phyloP scores from a whole-genome alignment of 371 early-diverging fungal species.

The Mortierella sp. region DNA sequence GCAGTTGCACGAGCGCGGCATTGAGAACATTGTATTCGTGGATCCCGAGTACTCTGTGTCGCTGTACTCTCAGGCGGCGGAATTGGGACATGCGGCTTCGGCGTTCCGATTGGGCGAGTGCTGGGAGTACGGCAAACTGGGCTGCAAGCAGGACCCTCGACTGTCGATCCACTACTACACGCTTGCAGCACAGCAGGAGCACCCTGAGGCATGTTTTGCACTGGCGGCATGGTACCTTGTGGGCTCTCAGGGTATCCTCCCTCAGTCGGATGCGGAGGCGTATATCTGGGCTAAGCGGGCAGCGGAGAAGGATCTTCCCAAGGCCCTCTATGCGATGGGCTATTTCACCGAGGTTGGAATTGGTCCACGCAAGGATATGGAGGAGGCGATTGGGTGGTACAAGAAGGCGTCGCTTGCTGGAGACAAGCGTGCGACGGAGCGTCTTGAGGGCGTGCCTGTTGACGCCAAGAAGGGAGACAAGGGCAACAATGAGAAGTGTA shows the following conservation, averaged over 20 bases:
- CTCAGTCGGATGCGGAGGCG: conserved; percentile 87
- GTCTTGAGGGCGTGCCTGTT: conserved; percentile 44
- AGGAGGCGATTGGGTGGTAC: conserved; percentile 76
- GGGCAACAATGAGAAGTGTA: conserved; percentile 28
- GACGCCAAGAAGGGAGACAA: conserved; percentile 39
- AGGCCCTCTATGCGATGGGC: conserved; percentile 91
- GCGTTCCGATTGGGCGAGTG: conserved; percentile 84
- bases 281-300: conserved; percentile 90
- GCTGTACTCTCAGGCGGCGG: conserved; percentile 80
- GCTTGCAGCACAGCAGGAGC: conserved; percentile 89
- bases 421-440: conserved; percentile 79
- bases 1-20: conserved; percentile 77
- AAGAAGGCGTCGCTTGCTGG: conserved; percentile 82
- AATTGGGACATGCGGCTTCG: conserved; percentile 81
- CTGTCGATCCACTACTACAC: conserved; percentile 80
- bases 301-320: conserved; percentile 88
- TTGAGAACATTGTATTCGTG: conserved; percentile 76
- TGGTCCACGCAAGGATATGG: conserved; percentile 75
- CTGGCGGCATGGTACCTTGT: conserved; percentile 83
- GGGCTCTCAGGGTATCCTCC: conserved; percentile 82
- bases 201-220: conserved; percentile 90
- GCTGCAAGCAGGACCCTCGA: conserved; percentile 74
- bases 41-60: conserved; percentile 82
- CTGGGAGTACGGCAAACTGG: conserved; percentile 84
- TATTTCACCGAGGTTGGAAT: conserved; percentile 88